Base-by-base conservation (phyloP, 257 asterid species). In the Gentiana straminea region DNA sequence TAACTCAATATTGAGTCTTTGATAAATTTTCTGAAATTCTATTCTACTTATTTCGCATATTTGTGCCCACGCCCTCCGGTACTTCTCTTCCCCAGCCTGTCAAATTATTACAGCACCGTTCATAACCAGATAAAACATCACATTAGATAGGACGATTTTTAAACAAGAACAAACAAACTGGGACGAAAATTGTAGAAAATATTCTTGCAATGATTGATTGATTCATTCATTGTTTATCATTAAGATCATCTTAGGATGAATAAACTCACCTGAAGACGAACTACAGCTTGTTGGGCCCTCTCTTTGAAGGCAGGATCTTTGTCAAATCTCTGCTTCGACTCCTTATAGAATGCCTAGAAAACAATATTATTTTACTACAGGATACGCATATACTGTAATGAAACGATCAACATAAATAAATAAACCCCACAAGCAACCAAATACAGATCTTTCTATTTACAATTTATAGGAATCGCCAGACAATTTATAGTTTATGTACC, bases 241-340 rank as follows among this genome's bases (percentile, higher is more conserved):
- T n/a, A n/a, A n/a, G n/a, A 41, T 5, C 0, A 41, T 33, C 46
- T 7, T 47, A 65, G 39, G 36, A 44, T 32, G 24, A 39, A 15
- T 33, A 47, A 15, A 64, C 68, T 57, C 71, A 91, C 98, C 98
- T 91, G 95, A 65, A 87, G 96, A 79, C 94, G 77, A 70, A 91
- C 96, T 5, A 91, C 98, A 3, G 98, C 98, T 63, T 37, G 65
- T 53, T 87, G 96, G 48, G 98, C 98, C 74, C 68, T 81, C 79
- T 81, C 94, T 78, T 86, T 91, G 67, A 91, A 91, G 32, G 24
- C 88, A 60, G 87, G 67, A 69, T 91, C 98, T 13, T 53, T 59
- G 45, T 91, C 96, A 75, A 91, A 91, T 76, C 78, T 84, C 68
- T 65, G 67, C 81, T 91, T 87, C 4, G 98, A 91, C 12, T 84